phyloP scores from a whole-genome alignment of 148 eudicot species.

The Amaranthus cruentus region DNA sequence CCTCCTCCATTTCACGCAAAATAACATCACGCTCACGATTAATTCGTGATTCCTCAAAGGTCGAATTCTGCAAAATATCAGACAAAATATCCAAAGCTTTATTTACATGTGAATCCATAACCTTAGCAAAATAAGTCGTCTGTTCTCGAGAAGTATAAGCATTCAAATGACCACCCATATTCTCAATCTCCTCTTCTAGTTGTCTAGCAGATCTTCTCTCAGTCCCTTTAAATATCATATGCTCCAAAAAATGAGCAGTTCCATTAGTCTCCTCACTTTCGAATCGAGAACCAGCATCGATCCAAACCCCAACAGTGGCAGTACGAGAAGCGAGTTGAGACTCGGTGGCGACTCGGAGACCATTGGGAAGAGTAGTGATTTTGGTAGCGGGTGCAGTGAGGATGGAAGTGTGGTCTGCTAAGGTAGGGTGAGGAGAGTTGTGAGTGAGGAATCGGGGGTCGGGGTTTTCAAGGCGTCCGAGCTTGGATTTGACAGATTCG shows the following conservation, averaged over 20 bases:
- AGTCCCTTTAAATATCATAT: conserved; percentile 80
- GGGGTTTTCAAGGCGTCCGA: conserved; percentile 43
- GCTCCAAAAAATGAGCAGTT: conserved; percentile 76
- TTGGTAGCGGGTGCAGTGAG: conserved; percentile 51
- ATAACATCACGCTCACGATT: conserved; percentile 78
- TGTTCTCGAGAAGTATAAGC: conserved; percentile 87
- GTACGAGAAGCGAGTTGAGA: conserved; percentile 44
- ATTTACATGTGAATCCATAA: conserved; percentile 57
- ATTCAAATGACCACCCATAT: conserved; percentile 90
- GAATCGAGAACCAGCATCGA: conserved; percentile 75
- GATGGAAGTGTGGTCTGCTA: conserved; percentile 48
- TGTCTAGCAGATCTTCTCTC: conserved; percentile 41
- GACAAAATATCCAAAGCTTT: conserved; percentile 64
- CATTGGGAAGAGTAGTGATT: conserved; percentile 62
- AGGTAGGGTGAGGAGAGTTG: conserved; percentile 64
- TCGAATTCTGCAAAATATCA: conserved; percentile 88
- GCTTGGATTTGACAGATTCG: conserved; percentile 50
- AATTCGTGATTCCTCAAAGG: conserved; percentile 55
- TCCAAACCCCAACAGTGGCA: conserved; percentile 92
- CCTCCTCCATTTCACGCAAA: conserved; percentile 94
- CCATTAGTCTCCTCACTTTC: conserved; percentile 67
- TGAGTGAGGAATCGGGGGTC: conserved; percentile 54
- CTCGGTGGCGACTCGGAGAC: conserved; percentile 73
- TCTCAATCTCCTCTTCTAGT: conserved; percentile 83
- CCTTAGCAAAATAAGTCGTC: conserved; percentile 81